phyloP scores from a whole-genome alignment of 2,329 filamentous ascomycete genomes.

The Calonectria honghensis region DNA sequence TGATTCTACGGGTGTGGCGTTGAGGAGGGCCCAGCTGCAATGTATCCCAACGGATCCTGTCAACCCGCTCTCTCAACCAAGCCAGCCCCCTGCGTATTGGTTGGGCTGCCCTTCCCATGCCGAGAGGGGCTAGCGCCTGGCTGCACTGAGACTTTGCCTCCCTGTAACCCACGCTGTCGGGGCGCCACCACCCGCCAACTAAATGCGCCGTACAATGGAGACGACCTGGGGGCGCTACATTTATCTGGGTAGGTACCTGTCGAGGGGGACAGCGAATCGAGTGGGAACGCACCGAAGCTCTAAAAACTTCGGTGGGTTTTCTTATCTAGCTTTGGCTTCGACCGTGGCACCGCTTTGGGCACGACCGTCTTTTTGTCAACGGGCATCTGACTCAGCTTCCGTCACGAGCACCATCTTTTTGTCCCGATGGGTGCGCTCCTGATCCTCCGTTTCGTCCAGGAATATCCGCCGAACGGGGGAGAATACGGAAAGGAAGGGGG shows the following conservation, averaged over 20 bases:
- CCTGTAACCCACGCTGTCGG: constrained; percentile 48
- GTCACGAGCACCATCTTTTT: not conserved
- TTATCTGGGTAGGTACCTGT: constrained; percentile 8
- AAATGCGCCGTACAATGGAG: constrained; percentile 31
- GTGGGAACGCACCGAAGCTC: constrained; percentile 20
- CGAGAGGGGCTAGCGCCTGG: not conserved
- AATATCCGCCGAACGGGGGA: not conserved
- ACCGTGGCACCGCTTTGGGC: not conserved
- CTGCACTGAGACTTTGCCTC: constrained; percentile 27
- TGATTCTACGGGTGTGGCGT: constrained; percentile 19
- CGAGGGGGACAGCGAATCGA: not conserved
- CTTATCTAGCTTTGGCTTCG: constrained; percentile 15
- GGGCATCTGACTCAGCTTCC: constrained; percentile 12
- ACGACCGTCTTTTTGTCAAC: not conserved
- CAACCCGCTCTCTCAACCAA: constrained; percentile 25
- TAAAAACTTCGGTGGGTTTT: constrained; percentile 20
- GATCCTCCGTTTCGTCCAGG: not conserved
- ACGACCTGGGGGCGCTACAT: constrained; percentile 3
- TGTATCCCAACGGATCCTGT: constrained; percentile 25
- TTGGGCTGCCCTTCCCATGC: constrained; percentile 8
- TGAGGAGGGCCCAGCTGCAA: constrained; percentile 11
- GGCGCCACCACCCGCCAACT: constrained; percentile 44
- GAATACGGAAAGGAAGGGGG: not conserved
- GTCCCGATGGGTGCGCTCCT: not conserved
- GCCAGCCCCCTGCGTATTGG: constrained; percentile 8